Conservation (phyloP, 805 yeast genomes). For the Candida quercuum region DNA sequence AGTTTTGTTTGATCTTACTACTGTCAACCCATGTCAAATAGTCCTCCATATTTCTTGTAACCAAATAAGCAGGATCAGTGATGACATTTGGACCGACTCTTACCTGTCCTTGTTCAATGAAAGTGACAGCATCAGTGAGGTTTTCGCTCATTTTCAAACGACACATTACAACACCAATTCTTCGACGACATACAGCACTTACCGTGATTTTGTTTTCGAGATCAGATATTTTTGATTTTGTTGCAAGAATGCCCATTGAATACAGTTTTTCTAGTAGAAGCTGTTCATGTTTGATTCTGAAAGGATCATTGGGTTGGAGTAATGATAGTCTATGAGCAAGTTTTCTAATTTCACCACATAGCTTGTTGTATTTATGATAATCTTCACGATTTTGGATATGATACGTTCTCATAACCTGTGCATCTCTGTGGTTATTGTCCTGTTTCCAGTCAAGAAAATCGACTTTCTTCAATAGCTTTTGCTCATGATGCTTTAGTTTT, state of each 20-base stretch:
- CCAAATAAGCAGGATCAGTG: constrained; percentile 92
- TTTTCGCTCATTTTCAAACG: constrained; percentile 91
- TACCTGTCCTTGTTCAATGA: constrained; percentile 95
- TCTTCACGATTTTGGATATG: constrained; percentile 94
- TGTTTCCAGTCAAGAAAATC: constrained; percentile 98
- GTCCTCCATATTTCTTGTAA: constrained; percentile 92
- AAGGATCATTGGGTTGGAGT: constrained; percentile 82
- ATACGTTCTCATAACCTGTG: constrained; percentile 93
- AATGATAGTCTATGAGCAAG: constrained; percentile 81
- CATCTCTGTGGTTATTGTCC: constrained; percentile 90
- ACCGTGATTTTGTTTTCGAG: constrained; percentile 90
- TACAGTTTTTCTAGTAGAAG: constrained; percentile 81
- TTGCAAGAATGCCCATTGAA: constrained; percentile 80
- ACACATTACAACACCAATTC: constrained; percentile 93
- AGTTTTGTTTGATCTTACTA: constrained; percentile 86
- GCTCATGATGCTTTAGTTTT: constrained; percentile 89
- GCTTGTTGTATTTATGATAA: constrained; percentile 86
- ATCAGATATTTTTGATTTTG: constrained; percentile 87
- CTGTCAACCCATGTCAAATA: constrained; percentile 97
- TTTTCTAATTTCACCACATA: constrained; percentile 89
- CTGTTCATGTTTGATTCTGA: constrained; percentile 84
- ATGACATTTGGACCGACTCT: constrained; percentile 95
- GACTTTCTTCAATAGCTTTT: constrained; percentile 88
- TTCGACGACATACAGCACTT: constrained; percentile 84
- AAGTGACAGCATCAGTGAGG: constrained; percentile 81